Conservation (phyloP, 257 asterid genomes). For the Nicotiana attenuata region DNA sequence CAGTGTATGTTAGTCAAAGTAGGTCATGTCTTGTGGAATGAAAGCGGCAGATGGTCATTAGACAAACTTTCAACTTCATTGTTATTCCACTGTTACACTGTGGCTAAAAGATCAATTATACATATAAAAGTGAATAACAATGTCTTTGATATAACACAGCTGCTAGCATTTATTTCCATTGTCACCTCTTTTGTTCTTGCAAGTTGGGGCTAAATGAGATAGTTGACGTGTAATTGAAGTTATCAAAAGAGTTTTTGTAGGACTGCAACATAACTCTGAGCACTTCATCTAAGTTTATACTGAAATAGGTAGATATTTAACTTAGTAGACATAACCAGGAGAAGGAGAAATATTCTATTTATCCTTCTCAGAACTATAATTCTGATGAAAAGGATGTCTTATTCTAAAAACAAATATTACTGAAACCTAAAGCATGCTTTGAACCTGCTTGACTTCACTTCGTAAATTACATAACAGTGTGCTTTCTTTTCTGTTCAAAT, state of each 20-base stretch:
- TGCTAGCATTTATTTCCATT: not conserved
- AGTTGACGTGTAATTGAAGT: not conserved
- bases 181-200: not conserved
- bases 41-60: not conserved
- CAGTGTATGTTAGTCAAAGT: not conserved
- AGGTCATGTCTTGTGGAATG: constrained; percentile 3
- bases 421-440: not conserved
- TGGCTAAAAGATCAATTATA: not conserved
- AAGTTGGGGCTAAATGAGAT: not conserved
- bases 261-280: not conserved
- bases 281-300: not conserved
- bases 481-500: constrained; percentile 1
- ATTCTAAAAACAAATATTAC: not conserved
- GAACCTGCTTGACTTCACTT: not conserved
- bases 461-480: not conserved
- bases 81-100: not conserved
- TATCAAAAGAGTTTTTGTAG: not conserved
- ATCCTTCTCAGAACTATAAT: not conserved
- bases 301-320: not conserved
- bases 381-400: not conserved
- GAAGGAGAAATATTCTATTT: not conserved
- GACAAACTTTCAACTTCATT: not conserved
- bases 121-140: not conserved
- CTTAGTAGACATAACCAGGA: not conserved
- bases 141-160: not conserved